Base-by-base conservation (phyloP, 2,329 filamentous ascomycete genomes). In the Alternaria ventricosa region DNA sequence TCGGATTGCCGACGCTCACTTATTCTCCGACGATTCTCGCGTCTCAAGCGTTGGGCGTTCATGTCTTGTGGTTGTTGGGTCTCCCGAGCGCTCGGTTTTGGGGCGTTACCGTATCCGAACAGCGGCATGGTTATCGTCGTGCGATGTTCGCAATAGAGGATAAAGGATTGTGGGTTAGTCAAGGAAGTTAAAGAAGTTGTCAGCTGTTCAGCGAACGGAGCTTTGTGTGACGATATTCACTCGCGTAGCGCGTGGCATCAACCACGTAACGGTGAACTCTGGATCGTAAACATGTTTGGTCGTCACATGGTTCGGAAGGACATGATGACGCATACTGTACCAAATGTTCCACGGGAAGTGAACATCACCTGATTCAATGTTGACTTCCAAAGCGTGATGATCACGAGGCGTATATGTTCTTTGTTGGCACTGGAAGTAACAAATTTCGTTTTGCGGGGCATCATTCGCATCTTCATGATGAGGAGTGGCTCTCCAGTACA, bases 121-220 rank as follows among this genome's bases (percentile, higher is more conserved):
- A 53, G 6, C 30, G 49, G 13, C 49, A 53, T 53, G 10, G 18
- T 13, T 6, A 9, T 2, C 3, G 2, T 36, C 2, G 25, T 36
- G 5, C 30, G 9, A 36, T 53, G 6, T 0, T 0, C 0, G 28
- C 8, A 4, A 30, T 22, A 36, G 8, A 22, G 5, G 4, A n/a
- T 1, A 0, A 5, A 5, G 5, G 3, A 23, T 13, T 36, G 28
- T 9, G 5, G 20, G 13, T n/a, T 9, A 3, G 1, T 51, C 6
- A 0, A 3, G 6, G 20, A 7, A 23, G 20, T 25, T 6, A 53
- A 3, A 25, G 18, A 18, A 2, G 0, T 0, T 0, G 20, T 13
- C 2, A 41, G 9, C 28, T 41, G 27, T n/a, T 2, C 28, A 25
- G 13, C 30, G 7, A 41, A 53, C 20, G 13, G 7, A 7, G 6